Evolutionary conservation across 768 basidiomycete species (phyloP).

Genomic region (Leccinum barrowsii): DNA sequence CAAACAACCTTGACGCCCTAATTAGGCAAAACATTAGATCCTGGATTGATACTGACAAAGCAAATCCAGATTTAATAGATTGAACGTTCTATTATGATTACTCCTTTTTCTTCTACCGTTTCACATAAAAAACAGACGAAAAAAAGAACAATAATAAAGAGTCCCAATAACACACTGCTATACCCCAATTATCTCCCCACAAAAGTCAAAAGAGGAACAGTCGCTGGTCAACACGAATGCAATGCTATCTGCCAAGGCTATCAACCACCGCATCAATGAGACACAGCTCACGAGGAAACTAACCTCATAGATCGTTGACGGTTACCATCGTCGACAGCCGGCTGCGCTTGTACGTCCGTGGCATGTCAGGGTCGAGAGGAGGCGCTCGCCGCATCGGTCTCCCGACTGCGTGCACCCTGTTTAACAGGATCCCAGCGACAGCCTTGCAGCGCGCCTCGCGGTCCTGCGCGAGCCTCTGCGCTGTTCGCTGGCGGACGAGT

Average conservation of each 20-base stretch:
- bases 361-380: slow-evolving; percentile 25
- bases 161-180: neutral
- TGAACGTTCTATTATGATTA: neutral
- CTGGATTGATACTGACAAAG: neutral
- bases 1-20: neutral
- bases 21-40: neutral
- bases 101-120: neutral
- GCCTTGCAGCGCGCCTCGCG: slow-evolving; percentile 45
- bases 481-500: slow-evolving; percentile 30
- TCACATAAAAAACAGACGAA: neutral
- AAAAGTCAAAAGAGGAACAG: neutral
- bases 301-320: slow-evolving; percentile 36
- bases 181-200: neutral
- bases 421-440: slow-evolving; percentile 57
- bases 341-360: slow-evolving; percentile 49
- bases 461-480: slow-evolving; percentile 32
- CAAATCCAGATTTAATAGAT: neutral
- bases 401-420: slow-evolving; percentile 50
- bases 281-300: neutral
- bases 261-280: slow-evolving; percentile 1
- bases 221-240: slow-evolving; percentile 14
- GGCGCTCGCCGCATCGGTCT: slow-evolving; percentile 47
- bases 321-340: slow-evolving; percentile 49
- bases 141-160: neutral
- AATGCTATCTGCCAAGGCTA: neutral